A percentile compares a stretch with the other conserved stretches of the same genome.
phyloP scores from a whole-genome alignment of 139 green algal genomes.

The Deuterostichococcus epilithicus region DNA sequence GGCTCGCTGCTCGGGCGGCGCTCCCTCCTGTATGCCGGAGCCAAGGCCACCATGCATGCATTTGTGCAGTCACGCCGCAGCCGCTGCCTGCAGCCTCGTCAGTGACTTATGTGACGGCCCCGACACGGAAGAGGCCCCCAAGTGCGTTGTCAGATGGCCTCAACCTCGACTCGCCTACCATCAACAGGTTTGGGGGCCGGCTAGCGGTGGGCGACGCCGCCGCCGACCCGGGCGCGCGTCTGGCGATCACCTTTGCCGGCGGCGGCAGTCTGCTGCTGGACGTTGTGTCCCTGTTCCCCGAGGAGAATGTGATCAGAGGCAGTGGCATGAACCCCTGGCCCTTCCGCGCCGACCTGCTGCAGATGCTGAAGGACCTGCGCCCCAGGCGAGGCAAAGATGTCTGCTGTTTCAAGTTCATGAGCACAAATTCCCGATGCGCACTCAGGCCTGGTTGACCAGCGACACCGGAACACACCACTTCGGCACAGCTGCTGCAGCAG shows the following conservation, averaged over 20 bases:
- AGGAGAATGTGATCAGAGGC: constrained; percentile 20
- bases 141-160: no score
- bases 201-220: neutral
- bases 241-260: constrained; percentile 18
- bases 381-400: constrained; percentile 24
- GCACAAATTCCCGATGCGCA: neutral
- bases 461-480: constrained; percentile 1
- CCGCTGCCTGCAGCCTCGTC: no score
- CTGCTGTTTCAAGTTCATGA: no score
- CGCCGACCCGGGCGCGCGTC: constrained; percentile 11
- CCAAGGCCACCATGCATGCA: no score
- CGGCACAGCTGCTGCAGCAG: constrained; percentile 2
- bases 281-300: constrained; percentile 34
- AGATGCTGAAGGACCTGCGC: constrained; percentile 25
- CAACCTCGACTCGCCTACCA: no score
- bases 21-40: no score
- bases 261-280: constrained; percentile 17
- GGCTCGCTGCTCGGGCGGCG: no score
- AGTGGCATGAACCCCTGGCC: constrained; percentile 30
- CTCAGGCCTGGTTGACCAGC: neutral
- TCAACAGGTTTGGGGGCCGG: neutral
- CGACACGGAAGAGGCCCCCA: no score
- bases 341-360: constrained; percentile 35
- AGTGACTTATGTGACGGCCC: no score
- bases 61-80: no score